phyloP scores from a whole-genome alignment of 805 yeast genomes.

The Citeromyces nyonsensis region DNA sequence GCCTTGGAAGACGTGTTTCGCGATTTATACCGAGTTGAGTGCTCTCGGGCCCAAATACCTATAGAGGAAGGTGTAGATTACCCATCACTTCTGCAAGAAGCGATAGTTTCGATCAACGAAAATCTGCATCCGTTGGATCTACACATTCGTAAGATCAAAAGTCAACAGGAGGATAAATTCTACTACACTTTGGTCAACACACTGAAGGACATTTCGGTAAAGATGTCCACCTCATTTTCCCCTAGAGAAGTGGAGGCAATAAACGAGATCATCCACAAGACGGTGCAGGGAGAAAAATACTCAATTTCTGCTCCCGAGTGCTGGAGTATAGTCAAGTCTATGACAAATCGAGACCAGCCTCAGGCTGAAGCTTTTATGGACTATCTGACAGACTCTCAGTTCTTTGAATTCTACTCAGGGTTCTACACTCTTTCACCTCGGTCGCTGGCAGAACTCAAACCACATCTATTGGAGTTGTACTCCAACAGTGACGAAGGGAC shows the following conservation, averaged over 20 bases:
- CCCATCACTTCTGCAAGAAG: not conserved
- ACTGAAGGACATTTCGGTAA: constrained; percentile 19
- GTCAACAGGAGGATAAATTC: constrained; percentile 16
- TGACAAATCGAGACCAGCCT: constrained; percentile 10
- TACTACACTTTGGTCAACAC: constrained; percentile 25
- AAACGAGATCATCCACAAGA: constrained; percentile 24
- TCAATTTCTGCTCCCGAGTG: constrained; percentile 15
- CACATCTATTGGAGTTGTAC: constrained; percentile 23
- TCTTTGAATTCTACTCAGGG: constrained; percentile 25
- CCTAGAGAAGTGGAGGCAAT: constrained; percentile 26
- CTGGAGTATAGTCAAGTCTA: constrained; percentile 11
- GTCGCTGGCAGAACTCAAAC: constrained; percentile 29
- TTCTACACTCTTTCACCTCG: constrained; percentile 21
- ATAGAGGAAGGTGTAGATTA: constrained; percentile 3
- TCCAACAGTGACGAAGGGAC: constrained; percentile 15
- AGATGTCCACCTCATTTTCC: constrained; percentile 16
- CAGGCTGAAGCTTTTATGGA: constrained; percentile 24
- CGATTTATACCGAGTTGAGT: not conserved
- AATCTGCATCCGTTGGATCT: constrained; percentile 20
- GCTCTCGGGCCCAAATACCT: too few relatives aligned
- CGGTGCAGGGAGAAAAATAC: constrained; percentile 17
- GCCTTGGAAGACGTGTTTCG: not conserved
- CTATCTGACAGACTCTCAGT: constrained; percentile 30
- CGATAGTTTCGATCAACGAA: constrained; percentile 10
- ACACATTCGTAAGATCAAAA: constrained; percentile 22